Evolutionary conservation across 208 protist genomes (phyloP).

Genomic region (Wallacemonas sp.): DNA sequence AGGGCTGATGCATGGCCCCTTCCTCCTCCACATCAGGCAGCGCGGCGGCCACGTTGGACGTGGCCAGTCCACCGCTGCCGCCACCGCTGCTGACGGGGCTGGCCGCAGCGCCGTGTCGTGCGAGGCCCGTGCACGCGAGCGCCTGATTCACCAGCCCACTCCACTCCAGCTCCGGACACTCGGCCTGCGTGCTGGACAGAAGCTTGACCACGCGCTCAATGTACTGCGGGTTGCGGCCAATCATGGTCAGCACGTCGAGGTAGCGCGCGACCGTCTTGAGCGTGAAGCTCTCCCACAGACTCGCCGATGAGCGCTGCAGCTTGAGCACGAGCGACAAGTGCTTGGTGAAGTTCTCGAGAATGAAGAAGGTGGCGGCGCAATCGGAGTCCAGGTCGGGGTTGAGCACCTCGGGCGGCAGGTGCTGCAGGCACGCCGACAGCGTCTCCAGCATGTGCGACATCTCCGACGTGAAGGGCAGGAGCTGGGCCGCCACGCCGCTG

Average conservation of each 20-base stretch:
- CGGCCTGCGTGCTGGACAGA: slow-evolving; percentile 65
- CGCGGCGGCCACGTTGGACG: slow-evolving; percentile 8
- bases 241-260: slow-evolving; percentile 84
- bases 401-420: slow-evolving; percentile 73
- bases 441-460: slow-evolving; percentile 75
- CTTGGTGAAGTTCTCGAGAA: slow-evolving; percentile 79
- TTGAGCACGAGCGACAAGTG: slow-evolving; percentile 75
- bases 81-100: not conserved
- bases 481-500: slow-evolving; percentile 23
- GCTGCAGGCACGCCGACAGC: slow-evolving; percentile 68
- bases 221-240: slow-evolving; percentile 79
- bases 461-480: slow-evolving; percentile 70
- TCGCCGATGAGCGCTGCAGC: slow-evolving; percentile 43
- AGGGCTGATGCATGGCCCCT: slow-evolving; percentile 22
- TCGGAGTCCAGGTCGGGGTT: slow-evolving; percentile 79
- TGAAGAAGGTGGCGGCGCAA: slow-evolving; percentile 86
- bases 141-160: slow-evolving; percentile 66
- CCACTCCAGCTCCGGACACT: slow-evolving; percentile 81
- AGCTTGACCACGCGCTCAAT: slow-evolving; percentile 69
- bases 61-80: not conserved
- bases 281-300: slow-evolving; percentile 78
- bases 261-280: slow-evolving; percentile 72
- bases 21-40: slow-evolving; percentile 20
- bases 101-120: not conserved
- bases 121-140: slow-evolving; percentile 63